Conservation (phyloP, 371 early-diverging fungal genomes). For the Mortierella sp. region DNA sequence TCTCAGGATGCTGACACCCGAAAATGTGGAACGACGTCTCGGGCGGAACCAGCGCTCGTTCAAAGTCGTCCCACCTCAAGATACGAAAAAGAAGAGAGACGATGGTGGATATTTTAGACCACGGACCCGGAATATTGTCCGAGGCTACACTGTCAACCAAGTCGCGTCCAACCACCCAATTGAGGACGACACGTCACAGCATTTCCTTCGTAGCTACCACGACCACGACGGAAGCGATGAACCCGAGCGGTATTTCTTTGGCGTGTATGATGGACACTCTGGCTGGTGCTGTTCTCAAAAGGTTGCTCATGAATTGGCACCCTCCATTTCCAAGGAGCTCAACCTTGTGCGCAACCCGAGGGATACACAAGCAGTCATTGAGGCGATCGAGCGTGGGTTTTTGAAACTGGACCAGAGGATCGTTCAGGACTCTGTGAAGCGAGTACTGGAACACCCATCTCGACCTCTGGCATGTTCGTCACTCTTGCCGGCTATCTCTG, state of each 20-base stretch:
- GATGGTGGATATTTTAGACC: background rate
- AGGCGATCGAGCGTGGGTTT: slow-evolving; percentile 68
- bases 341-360: slow-evolving; percentile 20
- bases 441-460: slow-evolving; percentile 49
- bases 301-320: slow-evolving; percentile 61
- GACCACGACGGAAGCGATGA: slow-evolving; percentile 10
- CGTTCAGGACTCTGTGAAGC: slow-evolving; percentile 66
- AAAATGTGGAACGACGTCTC: slow-evolving; percentile 32
- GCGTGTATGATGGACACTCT: slow-evolving; percentile 74
- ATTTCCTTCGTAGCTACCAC: slow-evolving; percentile 19
- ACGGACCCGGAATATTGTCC: slow-evolving; percentile 12
- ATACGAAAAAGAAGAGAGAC: background rate
- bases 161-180: slow-evolving; percentile 70
- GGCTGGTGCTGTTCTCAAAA: slow-evolving; percentile 66
- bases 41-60: slow-evolving; percentile 34
- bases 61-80: slow-evolving; percentile 7
- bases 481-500: slow-evolving; percentile 71
- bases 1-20: slow-evolving; percentile 42
- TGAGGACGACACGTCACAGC: slow-evolving; percentile 62
- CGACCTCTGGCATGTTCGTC: slow-evolving; percentile 43
- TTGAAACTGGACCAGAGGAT: slow-evolving; percentile 69
- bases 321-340: slow-evolving; percentile 38
- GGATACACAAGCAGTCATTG: slow-evolving; percentile 11
- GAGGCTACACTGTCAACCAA: slow-evolving; percentile 60
- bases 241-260: slow-evolving; percentile 60